Conservation (phyloP, 2,329 filamentous ascomycete genomes). For the Aspergillus quadrilineatus region DNA sequence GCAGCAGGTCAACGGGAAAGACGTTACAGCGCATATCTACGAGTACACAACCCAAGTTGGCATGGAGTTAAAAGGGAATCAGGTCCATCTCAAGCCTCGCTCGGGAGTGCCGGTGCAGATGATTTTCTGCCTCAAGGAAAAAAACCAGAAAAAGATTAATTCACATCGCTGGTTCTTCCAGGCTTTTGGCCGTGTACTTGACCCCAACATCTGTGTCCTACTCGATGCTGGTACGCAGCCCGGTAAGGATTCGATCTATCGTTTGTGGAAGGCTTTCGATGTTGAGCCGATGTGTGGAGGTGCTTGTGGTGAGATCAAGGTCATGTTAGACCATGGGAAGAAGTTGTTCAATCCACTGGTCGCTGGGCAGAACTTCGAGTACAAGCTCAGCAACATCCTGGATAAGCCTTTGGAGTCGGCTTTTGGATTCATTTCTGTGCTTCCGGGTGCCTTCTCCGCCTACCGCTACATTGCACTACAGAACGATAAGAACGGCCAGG, state of each 20-base stretch:
- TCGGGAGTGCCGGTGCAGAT: conserved; percentile 88
- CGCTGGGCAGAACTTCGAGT: conserved; percentile 97
- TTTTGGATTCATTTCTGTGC: conserved; percentile 95
- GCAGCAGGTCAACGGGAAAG: conserved; percentile 93
- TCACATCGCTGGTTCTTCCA: conserved; percentile 99
- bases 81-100: conserved; percentile 80
- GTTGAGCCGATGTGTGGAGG: conserved; percentile 96
- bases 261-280: conserved; percentile 98
- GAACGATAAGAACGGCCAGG: conserved; percentile 92
- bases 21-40: conserved; percentile 97
- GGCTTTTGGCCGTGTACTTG: conserved; percentile 85
- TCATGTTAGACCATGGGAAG: conserved; percentile 84
- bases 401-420: conserved; percentile 97
- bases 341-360: conserved; percentile 91
- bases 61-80: conserved; percentile 82
- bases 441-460: conserved; percentile 97
- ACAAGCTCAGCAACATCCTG: conserved; percentile 99
- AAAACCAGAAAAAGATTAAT: conserved; percentile 99
- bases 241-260: conserved; percentile 91
- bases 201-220: conserved; percentile 95
- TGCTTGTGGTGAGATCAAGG: conserved; percentile 98
- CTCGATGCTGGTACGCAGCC: conserved; percentile 95
- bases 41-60: conserved; percentile 65
- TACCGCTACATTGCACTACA: conserved; percentile 93
- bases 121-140: conserved; percentile 97